Evolutionary conservation across 73 alveolate species (phyloP), one percentile per base, ranked within the genome.

Genomic region (Paraurostyla sp.): DNA sequence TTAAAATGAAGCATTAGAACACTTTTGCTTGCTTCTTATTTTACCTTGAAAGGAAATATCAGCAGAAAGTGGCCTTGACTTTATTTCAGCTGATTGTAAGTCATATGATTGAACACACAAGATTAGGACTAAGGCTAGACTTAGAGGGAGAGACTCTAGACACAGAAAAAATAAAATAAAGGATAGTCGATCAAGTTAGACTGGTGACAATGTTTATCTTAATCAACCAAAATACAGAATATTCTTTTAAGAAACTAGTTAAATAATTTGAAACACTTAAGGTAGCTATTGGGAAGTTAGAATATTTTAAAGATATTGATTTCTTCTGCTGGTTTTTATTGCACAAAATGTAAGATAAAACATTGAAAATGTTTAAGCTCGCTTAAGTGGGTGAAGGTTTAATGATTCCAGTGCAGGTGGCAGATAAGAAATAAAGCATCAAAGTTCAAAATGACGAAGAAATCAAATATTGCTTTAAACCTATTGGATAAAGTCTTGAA

Each of bases 261-360:
- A 73, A 73, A 50, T 30, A 73, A 73, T 48, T 27, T n/a, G 87
- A 73, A 3, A 48, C 87, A 1, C 50, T 73, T 11, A 73, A 73
- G 56, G 51, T 45, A 7, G 87, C 87, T 13, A 9, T 73, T n/a
- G 87, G 87, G 16, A 73, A 73, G 52, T 27, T 73, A 45, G 68
- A 73, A 50, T 45, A 50, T 20, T 73, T 73, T 30, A 73, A 73
- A 35, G 87, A 73, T 45, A 27, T 48, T 0, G 38, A 73, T 29
- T 73, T 73, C 49, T 73, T 73, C 49, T 20, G 87, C 42, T 73
- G 87, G 87, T 50, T 73, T 30, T 30, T 73, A 45, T 57, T 73
- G 48, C 49, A 73, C 9, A 73, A 73, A 33, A 73, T 73, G 87
- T 71, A 73, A 50, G 87, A 73, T 30, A 73, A 73, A 50, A 73